A percentile compares a stretch with the other conserved stretches of the same genome.
Conservation (phyloP, 179 eudicot genomes). For the Carnegiea gigantea region DNA sequence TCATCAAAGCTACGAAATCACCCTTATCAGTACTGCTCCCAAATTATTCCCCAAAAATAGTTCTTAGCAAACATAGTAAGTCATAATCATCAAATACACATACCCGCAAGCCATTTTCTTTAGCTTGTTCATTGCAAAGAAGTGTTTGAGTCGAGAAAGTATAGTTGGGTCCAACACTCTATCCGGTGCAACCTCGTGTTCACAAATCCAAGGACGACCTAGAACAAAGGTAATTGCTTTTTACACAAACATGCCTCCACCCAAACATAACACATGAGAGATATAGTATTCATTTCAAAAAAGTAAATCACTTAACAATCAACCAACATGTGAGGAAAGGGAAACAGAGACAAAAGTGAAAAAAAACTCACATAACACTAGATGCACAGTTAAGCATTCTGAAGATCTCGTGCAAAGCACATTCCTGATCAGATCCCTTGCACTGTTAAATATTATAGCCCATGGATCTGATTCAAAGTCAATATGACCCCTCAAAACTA, state of each 20-base stretch:
- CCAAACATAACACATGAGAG: not conserved
- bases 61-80: not conserved
- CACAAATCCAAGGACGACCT: too few species aligned
- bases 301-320: not conserved
- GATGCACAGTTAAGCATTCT: slow-evolving; percentile 76
- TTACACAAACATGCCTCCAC: too few species aligned
- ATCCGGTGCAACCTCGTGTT: too few species aligned
- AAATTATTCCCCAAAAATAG: not conserved
- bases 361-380: slow-evolving; percentile 66
- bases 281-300: not conserved
- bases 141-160: too few species aligned
- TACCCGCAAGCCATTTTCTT: too few species aligned
- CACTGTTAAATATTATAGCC: slow-evolving; percentile 80
- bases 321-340: not conserved
- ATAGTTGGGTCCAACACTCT: too few species aligned
- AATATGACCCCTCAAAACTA: slow-evolving; percentile 71
- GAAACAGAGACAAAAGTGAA: too few species aligned
- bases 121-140: too few species aligned
- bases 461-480: slow-evolving; percentile 93
- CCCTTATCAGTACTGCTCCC: not conserved
- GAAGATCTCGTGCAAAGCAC: slow-evolving; percentile 62
- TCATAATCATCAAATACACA: slow-evolving; percentile 20
- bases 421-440: slow-evolving; percentile 72
- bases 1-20: not conserved
- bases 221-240: too few species aligned